These are phyloP conservation scores for Curvularia sp. DNA, from an alignment of 2,329 filamentous ascomycete genomes.

Conservation along the genomic window DNA sequence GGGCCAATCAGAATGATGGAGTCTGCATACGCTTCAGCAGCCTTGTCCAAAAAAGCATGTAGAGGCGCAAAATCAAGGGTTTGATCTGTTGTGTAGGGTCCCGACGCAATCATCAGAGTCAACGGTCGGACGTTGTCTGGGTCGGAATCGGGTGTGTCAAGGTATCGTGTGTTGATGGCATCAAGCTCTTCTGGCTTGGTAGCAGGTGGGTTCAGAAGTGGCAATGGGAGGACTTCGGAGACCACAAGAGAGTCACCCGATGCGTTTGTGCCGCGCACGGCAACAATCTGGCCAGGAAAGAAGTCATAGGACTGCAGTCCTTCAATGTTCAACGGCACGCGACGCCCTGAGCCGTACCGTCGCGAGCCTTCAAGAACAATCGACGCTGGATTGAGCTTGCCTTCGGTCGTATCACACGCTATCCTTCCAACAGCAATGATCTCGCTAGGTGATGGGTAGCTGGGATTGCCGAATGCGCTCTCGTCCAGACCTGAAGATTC, in stretches of 20 bases:
- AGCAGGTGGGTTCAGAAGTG: constrained; percentile 75
- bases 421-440: constrained; percentile 91
- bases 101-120: constrained; percentile 78
- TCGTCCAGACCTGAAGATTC: constrained; percentile 78
- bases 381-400: constrained; percentile 83
- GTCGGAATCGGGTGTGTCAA: constrained; percentile 65
- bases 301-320: constrained; percentile 75
- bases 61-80: constrained; percentile 91
- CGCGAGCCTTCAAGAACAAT: constrained; percentile 88
- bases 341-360: constrained; percentile 78
- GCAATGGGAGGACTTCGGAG: constrained; percentile 75
- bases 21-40: constrained; percentile 77
- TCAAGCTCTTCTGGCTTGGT: constrained; percentile 71
- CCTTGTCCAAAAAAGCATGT: constrained; percentile 78
- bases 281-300: constrained; percentile 94
- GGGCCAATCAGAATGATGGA: constrained; percentile 81
- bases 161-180: constrained; percentile 71
- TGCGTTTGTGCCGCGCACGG: constrained; percentile 83
- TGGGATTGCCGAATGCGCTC: constrained; percentile 83
- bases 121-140: constrained; percentile 66
- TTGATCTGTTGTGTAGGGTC: constrained; percentile 91
- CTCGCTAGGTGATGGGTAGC: constrained; percentile 81
- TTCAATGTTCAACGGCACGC: constrained; percentile 80
- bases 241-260: constrained; percentile 84
- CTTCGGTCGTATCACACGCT: constrained; percentile 84